Evolutionary conservation across 2,329 filamentous ascomycete species (phyloP), one percentile per base, ranked within the genome.

Genomic region (Monosporascus sp.): DNA sequence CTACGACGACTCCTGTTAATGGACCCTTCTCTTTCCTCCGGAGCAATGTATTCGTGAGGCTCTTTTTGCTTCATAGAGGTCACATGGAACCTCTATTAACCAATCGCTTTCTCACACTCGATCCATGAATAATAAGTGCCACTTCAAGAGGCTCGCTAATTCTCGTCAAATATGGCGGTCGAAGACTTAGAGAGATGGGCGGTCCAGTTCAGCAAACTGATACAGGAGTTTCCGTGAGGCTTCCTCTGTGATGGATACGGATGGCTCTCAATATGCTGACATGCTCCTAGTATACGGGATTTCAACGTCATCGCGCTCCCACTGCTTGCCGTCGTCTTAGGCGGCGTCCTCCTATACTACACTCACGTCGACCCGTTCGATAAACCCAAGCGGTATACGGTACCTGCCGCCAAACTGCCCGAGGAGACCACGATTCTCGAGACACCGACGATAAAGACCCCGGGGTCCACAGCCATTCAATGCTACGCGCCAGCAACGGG

Each of bases 401-500:
- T 91, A 31, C 77, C 82, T 5, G 63, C 79, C 43, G 86, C 88
- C n/a, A 81, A 82, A 67, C 70, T 80, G 58, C 82, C 84, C 51
- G 74, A 78, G 67, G 77, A 81, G 52, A 75, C 78, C 48, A 76
- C 78, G 59, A 74, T 82, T 37, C 75, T 91, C 37, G 76, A 85
- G 16, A 68, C 78, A 37, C 78, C 86, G 1, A 77, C 76, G 19
- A 76, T 91, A 67, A 88, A 86, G 72, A 78, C 82, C n/a, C 68
- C 82, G 1, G 85, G 84, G 17, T 84, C 84, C 40, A 79, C 81
- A 1, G 80, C 85, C 7, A 86, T 95, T 55, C 88, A 90, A 72
- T 95, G 90, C 73, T 94, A 94, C 70, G 88, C 88, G 44, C 94
- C 94, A 1, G 93, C 93, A 2, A 97, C 91, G 24, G 94, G 94